Conservation (phyloP, 2,329 filamentous ascomycete genomes). For the Diaporthe sp. region DNA sequence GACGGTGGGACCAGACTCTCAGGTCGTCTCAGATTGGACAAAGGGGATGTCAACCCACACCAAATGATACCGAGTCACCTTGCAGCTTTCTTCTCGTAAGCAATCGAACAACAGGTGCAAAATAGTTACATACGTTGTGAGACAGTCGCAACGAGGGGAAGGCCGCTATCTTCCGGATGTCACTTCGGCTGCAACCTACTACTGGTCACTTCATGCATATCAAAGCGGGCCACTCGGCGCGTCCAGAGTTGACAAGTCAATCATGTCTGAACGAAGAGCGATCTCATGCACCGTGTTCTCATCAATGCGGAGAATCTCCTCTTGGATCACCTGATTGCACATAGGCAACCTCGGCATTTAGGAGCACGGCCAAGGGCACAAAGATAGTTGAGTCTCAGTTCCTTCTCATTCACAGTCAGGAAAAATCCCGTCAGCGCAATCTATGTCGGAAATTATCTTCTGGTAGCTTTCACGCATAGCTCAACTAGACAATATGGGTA, state of each 20-base stretch:
- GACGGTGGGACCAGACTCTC: background rate
- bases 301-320: constrained; percentile 12
- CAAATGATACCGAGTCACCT: background rate
- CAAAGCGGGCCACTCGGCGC: background rate
- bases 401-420: background rate
- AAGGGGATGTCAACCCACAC: background rate
- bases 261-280: background rate
- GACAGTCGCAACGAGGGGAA: background rate
- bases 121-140: background rate
- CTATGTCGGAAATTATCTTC: too few relatives aligned
- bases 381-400: too few relatives aligned
- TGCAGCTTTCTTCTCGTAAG: background rate
- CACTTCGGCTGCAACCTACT: constrained; percentile 7
- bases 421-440: too few relatives aligned
- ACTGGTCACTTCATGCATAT: background rate
- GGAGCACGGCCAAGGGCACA: background rate
- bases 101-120: background rate
- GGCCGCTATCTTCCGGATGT: background rate
- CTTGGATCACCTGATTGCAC: constrained; percentile 17
- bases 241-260: background rate
- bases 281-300: constrained; percentile 14
- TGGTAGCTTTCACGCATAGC: background rate
- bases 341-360: background rate
- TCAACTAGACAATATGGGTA: background rate
- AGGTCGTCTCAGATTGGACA: background rate